Evolutionary conservation across 257 asterid genomes (phyloP), one percentile per base, ranked within the genome.

Genomic region (Fraxinus anomala): DNA sequence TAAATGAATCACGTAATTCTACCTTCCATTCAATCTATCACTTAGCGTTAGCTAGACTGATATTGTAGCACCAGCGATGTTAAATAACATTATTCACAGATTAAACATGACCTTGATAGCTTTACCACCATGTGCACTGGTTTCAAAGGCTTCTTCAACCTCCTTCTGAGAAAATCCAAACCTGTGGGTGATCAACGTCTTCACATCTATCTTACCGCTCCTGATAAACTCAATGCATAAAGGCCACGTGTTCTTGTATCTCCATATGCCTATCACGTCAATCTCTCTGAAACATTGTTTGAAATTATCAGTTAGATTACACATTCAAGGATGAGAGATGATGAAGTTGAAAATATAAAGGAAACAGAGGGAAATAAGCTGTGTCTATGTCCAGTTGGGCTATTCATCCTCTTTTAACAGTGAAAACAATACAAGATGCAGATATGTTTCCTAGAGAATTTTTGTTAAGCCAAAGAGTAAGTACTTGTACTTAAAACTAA

Each of bases 71-170:
- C 42, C 42, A 37, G 1, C 7, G 11, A 6, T 37, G 2, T 37
- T 37, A 37, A 2, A 37, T 37, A 37, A 10, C 42, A 37, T 37
- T 37, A 37, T 37, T 37, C 42, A 94, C 74, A 95, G 82, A 72
- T 93, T 91, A 78, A 95, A 95, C 98, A 95, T 93, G 85, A 93
- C 99, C 89, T 95, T 95, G 85, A 95, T 95, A 42, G 99, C 99
- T 82, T 82, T 81, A 42, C 98, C 97, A 24, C 99, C 99, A 21
- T 80, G 86, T 0, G 96, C 93, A 74, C 98, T 93, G 6, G 94
- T 91, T 70, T 93, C 98, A 54, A 95, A 93, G 13, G 97, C 98
- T 30, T 89, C 90, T 81, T 93, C 99, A 65, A 95, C 88, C 79
- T 93, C 99, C 82, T 84, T 80, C 85, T 93, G 98, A 37, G 89